Conservation (phyloP, 352 stramenopile genomes). For the Thraustotheca clavata region DNA sequence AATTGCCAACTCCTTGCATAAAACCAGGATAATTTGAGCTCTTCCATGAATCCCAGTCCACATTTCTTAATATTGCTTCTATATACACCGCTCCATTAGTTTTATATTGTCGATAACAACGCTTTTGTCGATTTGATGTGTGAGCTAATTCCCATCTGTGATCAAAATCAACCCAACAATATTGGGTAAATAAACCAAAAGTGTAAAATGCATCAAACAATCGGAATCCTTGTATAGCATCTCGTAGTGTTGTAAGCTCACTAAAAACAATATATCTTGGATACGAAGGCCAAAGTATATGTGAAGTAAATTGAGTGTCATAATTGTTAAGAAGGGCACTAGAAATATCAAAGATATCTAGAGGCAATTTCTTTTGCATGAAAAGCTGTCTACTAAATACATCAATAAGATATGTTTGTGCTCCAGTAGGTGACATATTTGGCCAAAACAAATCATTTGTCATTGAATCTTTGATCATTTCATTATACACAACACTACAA, state of each 20-base stretch:
- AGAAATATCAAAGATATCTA: not conserved
- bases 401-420: constrained; percentile 16
- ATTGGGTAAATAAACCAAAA: constrained; percentile 1
- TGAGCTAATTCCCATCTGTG: constrained; percentile 2
- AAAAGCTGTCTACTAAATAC: not conserved
- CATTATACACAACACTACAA: not conserved
- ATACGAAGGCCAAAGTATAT: not conserved
- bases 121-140: not conserved
- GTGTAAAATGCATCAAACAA: not conserved
- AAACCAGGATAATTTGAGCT: not conserved
- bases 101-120: not conserved
- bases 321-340: not conserved
- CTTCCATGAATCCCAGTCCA: not conserved
- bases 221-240: not conserved
- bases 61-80: constrained; percentile 8
- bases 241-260: not conserved
- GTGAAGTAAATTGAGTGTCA: not conserved
- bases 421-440: not conserved
- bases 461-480: not conserved
- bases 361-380: no score
- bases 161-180: constrained; percentile 17
- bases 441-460: constrained; percentile 10
- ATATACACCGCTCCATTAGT: constrained; percentile 13
- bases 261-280: not conserved
- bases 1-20: not conserved